Evolutionary conservation across 768 basidiomycete genomes (phyloP).

Genomic region (Xerocomellus chrysenteron): DNA sequence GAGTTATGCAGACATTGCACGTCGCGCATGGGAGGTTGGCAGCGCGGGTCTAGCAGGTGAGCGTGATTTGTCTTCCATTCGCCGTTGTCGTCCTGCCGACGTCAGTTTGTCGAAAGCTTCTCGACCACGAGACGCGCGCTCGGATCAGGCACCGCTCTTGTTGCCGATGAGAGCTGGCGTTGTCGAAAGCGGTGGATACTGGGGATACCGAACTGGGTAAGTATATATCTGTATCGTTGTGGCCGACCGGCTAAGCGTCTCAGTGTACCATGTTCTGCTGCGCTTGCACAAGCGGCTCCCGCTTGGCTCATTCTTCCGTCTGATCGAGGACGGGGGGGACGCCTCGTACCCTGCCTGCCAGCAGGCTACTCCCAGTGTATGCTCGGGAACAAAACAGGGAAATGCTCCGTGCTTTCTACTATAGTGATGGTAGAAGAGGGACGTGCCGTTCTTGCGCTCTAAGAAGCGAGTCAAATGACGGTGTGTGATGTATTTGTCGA

Average conservation of each 20-base stretch:
- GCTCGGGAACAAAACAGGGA: slow-evolving; percentile 87
- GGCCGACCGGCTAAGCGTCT: background rate
- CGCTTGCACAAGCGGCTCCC: slow-evolving; percentile 81
- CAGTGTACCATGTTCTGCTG: slow-evolving; percentile 92
- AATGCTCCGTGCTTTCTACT: slow-evolving; percentile 94
- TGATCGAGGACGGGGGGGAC: slow-evolving; percentile 91
- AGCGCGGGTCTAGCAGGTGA: slow-evolving; percentile 77
- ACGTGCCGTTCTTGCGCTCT: slow-evolving; percentile 84
- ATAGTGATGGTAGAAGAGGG: slow-evolving; percentile 96
- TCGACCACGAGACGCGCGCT: slow-evolving; percentile 87
- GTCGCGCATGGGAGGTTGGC: slow-evolving; percentile 89
- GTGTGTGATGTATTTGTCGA: slow-evolving; percentile 39
- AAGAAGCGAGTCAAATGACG: slow-evolving; percentile 69
- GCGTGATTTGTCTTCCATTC: background rate
- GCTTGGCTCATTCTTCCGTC: slow-evolving; percentile 89
- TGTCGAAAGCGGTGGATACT: slow-evolving; percentile 88
- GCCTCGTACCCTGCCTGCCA: slow-evolving; percentile 63
- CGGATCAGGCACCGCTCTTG: slow-evolving; percentile 91
- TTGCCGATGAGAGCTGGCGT: slow-evolving; percentile 90
- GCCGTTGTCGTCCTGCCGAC: background rate
- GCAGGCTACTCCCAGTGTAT: slow-evolving; percentile 82
- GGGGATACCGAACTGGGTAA: slow-evolving; percentile 93
- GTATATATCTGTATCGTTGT: slow-evolving; percentile 13
- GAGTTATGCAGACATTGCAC: slow-evolving; percentile 93
- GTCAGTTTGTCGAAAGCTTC: slow-evolving; percentile 47